Percentiles rank a stretch among this genome's conserved stretches.
phyloP scores from a whole-genome alignment of 2,329 filamentous ascomycete genomes.

The Ascochyta fabae region DNA sequence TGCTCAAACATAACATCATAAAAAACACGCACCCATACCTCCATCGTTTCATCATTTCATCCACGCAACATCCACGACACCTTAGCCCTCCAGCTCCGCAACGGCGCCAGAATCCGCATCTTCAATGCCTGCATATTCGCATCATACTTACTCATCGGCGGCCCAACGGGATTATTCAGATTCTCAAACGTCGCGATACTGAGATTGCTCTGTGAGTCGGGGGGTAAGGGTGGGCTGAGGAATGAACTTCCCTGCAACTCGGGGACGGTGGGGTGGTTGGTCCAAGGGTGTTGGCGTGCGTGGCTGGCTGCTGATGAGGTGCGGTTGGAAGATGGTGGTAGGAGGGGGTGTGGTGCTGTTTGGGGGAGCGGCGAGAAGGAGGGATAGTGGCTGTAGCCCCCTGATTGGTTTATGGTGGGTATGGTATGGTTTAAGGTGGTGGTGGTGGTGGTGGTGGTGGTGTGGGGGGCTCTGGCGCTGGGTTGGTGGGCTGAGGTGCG shows the following conservation, averaged over 20 bases:
- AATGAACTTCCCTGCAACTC: neutral
- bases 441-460: neutral
- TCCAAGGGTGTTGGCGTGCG: neutral
- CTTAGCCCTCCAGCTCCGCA: no score
- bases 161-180: neutral
- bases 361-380: neutral
- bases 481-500: neutral
- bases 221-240: neutral
- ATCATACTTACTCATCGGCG: neutral
- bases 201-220: neutral
- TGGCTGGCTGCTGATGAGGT: neutral
- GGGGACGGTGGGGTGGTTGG: neutral
- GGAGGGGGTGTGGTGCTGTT: neutral
- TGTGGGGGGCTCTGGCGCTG: neutral
- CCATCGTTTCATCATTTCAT: no score
- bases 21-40: no score
- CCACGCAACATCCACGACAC: no score
- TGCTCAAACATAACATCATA: no score
- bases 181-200: conserved; percentile 1
- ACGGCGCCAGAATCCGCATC: neutral
- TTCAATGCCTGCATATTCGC: neutral
- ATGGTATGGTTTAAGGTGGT: neutral
- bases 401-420: neutral
- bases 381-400: neutral
- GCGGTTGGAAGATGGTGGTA: neutral